Percentiles rank a stretch among this genome's conserved stretches.
These are phyloP conservation scores for Rhizophora apiculata DNA, from an alignment of 345 rosid species.

Conservation along the genomic window DNA sequence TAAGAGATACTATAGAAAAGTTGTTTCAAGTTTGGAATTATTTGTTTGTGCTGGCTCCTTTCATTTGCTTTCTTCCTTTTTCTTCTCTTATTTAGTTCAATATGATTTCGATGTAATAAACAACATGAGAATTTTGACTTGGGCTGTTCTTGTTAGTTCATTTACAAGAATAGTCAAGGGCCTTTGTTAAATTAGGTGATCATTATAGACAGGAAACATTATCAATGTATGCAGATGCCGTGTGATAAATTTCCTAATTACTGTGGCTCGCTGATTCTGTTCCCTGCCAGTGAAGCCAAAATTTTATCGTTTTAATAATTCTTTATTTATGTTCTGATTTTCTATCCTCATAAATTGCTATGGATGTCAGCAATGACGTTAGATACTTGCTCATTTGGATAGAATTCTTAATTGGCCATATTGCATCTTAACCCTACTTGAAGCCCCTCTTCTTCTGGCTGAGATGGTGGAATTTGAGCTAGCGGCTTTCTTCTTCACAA, in stretches of 20 bases:
- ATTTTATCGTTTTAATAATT: background rate
- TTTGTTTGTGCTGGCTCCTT: slow-evolving; percentile 27
- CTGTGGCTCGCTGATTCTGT: slow-evolving; percentile 6
- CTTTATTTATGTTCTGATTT: no score
- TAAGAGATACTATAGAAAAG: slow-evolving; percentile 23
- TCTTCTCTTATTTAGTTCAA: slow-evolving; percentile 20
- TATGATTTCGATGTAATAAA: slow-evolving; percentile 35
- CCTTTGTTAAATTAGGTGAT: slow-evolving; percentile 33
- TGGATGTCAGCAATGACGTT: no score
- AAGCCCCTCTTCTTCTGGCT: no score
- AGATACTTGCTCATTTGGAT: no score
- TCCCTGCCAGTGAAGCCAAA: background rate
- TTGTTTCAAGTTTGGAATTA: slow-evolving; percentile 14
- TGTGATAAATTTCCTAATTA: slow-evolving; percentile 24
- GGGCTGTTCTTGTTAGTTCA: slow-evolving; percentile 35
- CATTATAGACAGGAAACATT: slow-evolving; percentile 30
- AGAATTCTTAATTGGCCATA: no score
- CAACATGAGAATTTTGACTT: slow-evolving; percentile 37
- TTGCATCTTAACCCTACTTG: no score
- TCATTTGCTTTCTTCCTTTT: background rate
- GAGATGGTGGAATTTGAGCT: no score
- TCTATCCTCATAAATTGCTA: no score
- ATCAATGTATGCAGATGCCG: slow-evolving; percentile 21
- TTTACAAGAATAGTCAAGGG: slow-evolving; percentile 29
- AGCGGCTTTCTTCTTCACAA: no score